Evolutionary conservation across 1,139 yeast genomes (phyloP).

Genomic region (Pneumocystis murina): DNA sequence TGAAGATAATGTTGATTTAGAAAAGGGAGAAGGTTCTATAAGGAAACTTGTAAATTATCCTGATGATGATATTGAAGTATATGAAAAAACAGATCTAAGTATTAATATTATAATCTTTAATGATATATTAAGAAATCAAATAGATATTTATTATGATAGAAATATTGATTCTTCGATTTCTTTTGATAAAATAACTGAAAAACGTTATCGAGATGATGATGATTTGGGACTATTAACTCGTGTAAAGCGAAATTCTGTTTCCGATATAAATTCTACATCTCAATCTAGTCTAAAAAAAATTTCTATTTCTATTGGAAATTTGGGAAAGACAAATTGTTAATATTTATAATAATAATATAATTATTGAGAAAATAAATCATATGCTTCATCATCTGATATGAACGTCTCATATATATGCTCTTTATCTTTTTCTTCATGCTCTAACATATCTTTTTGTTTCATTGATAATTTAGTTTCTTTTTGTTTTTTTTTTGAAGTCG

Average conservation of each 20-base stretch:
- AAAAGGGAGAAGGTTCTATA: slow-evolving; percentile 13
- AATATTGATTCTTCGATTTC: background rate
- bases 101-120: background rate
- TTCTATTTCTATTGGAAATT: background rate
- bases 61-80: background rate
- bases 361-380: background rate
- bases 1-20: slow-evolving; percentile 19
- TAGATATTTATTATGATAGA: background rate
- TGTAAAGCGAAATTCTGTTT: background rate
- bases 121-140: background rate
- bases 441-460: no score
- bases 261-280: background rate
- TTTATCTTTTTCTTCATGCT: background rate
- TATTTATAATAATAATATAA: background rate
- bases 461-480: background rate
- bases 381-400: background rate
- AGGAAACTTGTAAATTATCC: slow-evolving; percentile 1
- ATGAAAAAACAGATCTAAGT: background rate
- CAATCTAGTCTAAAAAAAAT: background rate
- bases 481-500: background rate
- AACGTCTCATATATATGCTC: background rate
- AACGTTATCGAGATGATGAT: background rate
- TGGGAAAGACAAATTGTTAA: background rate
- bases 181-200: background rate
- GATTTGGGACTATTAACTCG: background rate